Percentiles rank a stretch among this genome's conserved stretches.
Conservation (phyloP, 169 alveolate genomes). For the Ichthyophthirius multifiliis region DNA sequence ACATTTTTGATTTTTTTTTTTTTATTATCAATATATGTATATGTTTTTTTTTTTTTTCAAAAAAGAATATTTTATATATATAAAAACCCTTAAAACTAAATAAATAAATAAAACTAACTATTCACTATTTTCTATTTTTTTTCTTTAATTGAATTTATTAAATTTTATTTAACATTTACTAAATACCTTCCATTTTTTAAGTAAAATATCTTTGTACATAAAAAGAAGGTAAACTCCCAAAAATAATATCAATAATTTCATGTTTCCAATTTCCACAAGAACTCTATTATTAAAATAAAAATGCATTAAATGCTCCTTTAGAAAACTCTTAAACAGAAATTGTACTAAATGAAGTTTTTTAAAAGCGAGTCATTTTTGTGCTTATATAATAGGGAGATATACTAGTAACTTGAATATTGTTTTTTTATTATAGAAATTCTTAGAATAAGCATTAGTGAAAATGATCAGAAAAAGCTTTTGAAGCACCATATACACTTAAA, state of each 20-base stretch:
- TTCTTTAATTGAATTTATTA: too few relatives aligned
- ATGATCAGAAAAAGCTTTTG: neutral
- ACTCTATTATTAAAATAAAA: neutral
- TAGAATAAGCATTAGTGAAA: neutral
- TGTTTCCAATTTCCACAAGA: constrained; percentile 12
- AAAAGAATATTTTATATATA: too few relatives aligned
- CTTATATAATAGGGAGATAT: constrained; percentile 1
- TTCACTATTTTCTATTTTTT: too few relatives aligned
- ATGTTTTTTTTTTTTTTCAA: too few relatives aligned
- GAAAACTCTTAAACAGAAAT: neutral
- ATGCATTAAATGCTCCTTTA: neutral
- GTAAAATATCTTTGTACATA: neutral
- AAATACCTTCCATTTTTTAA: constrained; percentile 1
- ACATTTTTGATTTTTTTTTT: too few relatives aligned
- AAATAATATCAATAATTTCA: neutral
- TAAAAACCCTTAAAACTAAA: too few relatives aligned
- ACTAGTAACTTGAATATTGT: neutral
- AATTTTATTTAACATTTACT: too few relatives aligned
- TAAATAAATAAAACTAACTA: too few relatives aligned
- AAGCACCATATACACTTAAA: neutral
- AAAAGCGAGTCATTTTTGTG: neutral
- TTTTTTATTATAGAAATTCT: neutral
- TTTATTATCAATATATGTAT: too few relatives aligned
- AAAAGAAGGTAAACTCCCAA: neutral
- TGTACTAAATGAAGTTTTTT: neutral